Evolutionary conservation across 148 eudicot genomes (phyloP).

Genomic region (Chenopodium berlandieri): DNA sequence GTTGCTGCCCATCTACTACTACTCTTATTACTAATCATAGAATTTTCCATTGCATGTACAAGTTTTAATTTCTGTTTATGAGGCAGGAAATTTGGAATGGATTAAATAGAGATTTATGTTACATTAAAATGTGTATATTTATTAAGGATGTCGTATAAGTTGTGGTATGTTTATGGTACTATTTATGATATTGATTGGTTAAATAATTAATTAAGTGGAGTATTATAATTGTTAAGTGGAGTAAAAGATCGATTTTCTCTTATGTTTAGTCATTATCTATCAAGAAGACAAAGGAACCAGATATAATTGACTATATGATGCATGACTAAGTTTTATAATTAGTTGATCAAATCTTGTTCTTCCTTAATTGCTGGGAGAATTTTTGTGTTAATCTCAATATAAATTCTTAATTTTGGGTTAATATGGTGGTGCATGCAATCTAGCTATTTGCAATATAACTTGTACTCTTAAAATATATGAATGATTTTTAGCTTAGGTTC

Average conservation of each 20-base stretch:
- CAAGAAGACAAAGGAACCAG: neutral
- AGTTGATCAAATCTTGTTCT: neutral
- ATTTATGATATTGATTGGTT: neutral
- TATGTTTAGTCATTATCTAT: neutral
- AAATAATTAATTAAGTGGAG: neutral
- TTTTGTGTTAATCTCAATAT: no score
- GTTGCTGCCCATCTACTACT: constrained; percentile 62
- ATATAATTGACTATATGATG: neutral
- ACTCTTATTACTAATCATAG: neutral
- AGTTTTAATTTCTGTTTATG: neutral
- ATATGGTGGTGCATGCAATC: no score
- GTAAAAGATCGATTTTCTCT: constrained; percentile 9
- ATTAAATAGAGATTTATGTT: neutral
- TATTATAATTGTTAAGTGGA: constrained; percentile 3
- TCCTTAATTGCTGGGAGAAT: neutral
- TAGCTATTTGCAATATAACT: no score
- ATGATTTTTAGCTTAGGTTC: no score
- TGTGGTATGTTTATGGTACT: neutral
- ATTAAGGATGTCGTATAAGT: neutral
- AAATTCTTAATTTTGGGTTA: no score
- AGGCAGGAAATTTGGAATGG: neutral
- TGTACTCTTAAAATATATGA: no score
- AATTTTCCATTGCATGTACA: neutral
- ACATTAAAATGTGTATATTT: neutral
- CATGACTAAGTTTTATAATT: no score